A percentile compares a stretch with the other conserved stretches of the same genome.
These are phyloP conservation scores for Cylindrotheca fusiformis DNA, from an alignment of 108 stramenopile species.

Conservation along the genomic window DNA sequence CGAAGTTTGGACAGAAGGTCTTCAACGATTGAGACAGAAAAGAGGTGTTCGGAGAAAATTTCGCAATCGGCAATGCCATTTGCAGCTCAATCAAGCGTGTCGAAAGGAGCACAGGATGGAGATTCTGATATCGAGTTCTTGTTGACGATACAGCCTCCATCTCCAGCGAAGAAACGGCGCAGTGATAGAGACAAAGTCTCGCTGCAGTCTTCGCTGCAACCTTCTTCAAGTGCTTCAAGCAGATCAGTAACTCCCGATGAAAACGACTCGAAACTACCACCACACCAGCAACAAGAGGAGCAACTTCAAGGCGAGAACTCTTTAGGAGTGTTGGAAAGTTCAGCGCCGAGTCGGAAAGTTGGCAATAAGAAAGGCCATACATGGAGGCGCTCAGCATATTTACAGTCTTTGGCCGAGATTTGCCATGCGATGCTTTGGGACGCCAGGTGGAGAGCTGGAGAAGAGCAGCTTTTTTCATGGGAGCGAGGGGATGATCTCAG, in stretches of 20 bases:
- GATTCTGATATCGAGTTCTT: constrained; percentile 30
- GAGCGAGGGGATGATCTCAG: constrained; percentile 77
- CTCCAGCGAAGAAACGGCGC: constrained; percentile 7
- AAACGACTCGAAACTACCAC: not conserved
- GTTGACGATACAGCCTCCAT: constrained; percentile 23
- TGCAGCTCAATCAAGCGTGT: too few relatives aligned
- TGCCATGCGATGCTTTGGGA: constrained; percentile 64
- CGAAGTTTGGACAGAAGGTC: too few relatives aligned
- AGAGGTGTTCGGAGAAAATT: too few relatives aligned
- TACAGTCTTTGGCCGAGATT: constrained; percentile 80
- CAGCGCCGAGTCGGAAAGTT: not conserved
- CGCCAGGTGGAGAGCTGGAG: constrained; percentile 33
- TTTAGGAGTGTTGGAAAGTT: not conserved
- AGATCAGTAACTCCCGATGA: not conserved
- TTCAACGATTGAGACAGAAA: too few relatives aligned
- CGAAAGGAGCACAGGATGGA: too few relatives aligned
- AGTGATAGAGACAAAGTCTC: not conserved
- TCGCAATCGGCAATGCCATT: too few relatives aligned
- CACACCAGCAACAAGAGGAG: not conserved
- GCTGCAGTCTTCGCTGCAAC: not conserved
- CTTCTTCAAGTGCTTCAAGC: not conserved
- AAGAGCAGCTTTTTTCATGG: constrained; percentile 52
- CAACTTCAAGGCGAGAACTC: too few relatives aligned
- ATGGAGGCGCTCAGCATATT: constrained; percentile 56
- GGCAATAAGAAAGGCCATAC: not conserved